These are phyloP conservation scores for Oldenlandia corymbosa DNA, from an alignment of 257 asterid genomes.

Conservation along the genomic window DNA sequence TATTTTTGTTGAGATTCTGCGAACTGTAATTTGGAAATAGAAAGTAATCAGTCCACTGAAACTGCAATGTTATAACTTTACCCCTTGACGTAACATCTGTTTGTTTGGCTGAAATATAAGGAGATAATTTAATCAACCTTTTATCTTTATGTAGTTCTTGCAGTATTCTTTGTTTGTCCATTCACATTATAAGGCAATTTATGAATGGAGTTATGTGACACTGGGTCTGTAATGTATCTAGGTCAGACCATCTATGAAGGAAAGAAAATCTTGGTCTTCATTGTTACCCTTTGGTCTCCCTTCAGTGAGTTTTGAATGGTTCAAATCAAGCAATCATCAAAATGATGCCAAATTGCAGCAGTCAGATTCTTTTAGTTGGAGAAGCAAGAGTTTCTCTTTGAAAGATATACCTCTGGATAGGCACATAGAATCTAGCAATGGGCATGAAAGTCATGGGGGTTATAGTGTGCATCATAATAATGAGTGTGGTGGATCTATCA, in stretches of 20 bases:
- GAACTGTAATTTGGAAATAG: not conserved
- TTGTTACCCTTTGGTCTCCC: constrained; percentile 55
- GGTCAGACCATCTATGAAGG: constrained; percentile 52
- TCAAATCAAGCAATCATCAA: constrained; percentile 26
- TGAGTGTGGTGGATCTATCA: constrained; percentile 17
- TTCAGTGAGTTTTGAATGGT: constrained; percentile 49
- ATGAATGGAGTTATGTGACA: constrained; percentile 23
- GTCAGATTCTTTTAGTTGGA: constrained; percentile 61
- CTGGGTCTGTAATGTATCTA: constrained; percentile 39
- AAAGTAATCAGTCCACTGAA: not conserved
- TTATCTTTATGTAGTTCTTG: not conserved
- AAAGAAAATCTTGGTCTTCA: constrained; percentile 56
- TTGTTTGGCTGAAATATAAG: too few relatives aligned
- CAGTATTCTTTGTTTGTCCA: not conserved
- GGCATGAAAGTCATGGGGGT: constrained; percentile 19
- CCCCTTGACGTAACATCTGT: not conserved
- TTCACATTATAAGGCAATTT: constrained; percentile 1
- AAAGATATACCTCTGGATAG: constrained; percentile 65
- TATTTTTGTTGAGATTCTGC: constrained; percentile 6
- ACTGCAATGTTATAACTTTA: not conserved
- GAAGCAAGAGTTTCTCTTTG: constrained; percentile 57
- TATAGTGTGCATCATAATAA: constrained; percentile 19
- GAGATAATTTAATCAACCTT: too few relatives aligned
- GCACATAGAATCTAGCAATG: constrained; percentile 28
- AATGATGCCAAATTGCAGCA: constrained; percentile 37